Percentiles rank a stretch among this genome's conserved stretches.
These are phyloP conservation scores for Dactylellina leptospora DNA, from an alignment of 2,329 filamentous ascomycete species.

Conservation along the genomic window DNA sequence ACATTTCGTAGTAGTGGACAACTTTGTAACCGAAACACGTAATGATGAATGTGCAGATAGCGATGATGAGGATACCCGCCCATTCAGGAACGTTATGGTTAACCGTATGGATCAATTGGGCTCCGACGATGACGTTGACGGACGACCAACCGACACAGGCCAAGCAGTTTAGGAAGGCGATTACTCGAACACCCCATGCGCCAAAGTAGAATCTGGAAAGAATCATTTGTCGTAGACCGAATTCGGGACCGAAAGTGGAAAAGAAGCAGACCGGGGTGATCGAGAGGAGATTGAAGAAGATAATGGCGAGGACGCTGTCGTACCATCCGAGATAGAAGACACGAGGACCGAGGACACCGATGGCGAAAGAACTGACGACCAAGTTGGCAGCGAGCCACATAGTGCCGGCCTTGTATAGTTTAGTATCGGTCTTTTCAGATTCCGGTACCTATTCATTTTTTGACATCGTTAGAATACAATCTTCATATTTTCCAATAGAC, in stretches of 20 bases:
- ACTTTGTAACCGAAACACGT: conserved; percentile 79
- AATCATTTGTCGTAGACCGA: conserved; percentile 81
- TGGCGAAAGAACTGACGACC: conserved; percentile 78
- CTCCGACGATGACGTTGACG: conserved; percentile 81
- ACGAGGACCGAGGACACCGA: conserved; percentile 74
- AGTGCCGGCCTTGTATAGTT: conserved; percentile 73
- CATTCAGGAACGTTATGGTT: conserved; percentile 74
- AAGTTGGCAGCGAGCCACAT: conserved; percentile 83
- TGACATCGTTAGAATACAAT: conserved; percentile 4
- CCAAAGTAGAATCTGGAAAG: conserved; percentile 81
- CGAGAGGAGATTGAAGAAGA: conserved; percentile 81
- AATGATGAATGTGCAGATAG: conserved; percentile 72
- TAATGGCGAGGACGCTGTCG: conserved; percentile 74
- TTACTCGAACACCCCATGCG: conserved; percentile 74
- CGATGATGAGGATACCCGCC: conserved; percentile 78
- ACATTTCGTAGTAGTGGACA: conserved; percentile 80
- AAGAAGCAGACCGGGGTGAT: conserved; percentile 78
- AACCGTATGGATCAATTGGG: conserved; percentile 78
- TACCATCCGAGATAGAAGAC: conserved; percentile 76
- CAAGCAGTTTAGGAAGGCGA: conserved; percentile 75
- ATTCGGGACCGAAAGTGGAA: conserved; percentile 77
- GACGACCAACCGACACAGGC: conserved; percentile 78
- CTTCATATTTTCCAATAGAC: not conserved
- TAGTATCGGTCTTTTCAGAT: conserved; percentile 72
- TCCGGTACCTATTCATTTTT: conserved; percentile 62